Percentiles rank a stretch among this genome's conserved stretches.
These are phyloP conservation scores for Aphanocladium album DNA, from an alignment of 2,329 filamentous ascomycete genomes.

Conservation along the genomic window DNA sequence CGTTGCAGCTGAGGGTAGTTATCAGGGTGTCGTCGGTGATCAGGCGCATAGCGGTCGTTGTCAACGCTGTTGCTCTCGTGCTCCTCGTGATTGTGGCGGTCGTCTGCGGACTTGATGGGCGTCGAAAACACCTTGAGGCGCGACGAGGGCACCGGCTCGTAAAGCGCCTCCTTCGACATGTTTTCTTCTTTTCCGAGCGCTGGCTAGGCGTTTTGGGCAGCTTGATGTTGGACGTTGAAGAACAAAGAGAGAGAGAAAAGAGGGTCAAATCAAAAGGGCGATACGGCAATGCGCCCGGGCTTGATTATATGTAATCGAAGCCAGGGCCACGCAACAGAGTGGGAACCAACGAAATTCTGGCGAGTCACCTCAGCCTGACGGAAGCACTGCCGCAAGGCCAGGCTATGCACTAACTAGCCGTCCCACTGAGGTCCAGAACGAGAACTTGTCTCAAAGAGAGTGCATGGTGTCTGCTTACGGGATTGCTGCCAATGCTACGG, in stretches of 20 bases:
- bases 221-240: background rate
- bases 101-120: background rate
- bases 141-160: slow-evolving; percentile 7
- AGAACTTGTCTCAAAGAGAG: background rate
- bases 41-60: slow-evolving; percentile 1
- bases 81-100: background rate
- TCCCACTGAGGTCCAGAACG: slow-evolving; percentile 1
- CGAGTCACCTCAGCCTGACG: background rate
- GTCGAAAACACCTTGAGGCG: slow-evolving; percentile 11
- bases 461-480: background rate
- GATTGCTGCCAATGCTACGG: background rate
- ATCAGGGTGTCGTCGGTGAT: slow-evolving; percentile 9
- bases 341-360: background rate
- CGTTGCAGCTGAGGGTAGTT: slow-evolving; percentile 10
- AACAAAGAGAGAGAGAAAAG: background rate
- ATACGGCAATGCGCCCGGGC: background rate
- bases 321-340: background rate
- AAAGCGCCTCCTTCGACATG: slow-evolving; percentile 11
- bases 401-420: slow-evolving; percentile 1
- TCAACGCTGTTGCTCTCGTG: background rate
- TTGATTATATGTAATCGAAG: slow-evolving; percentile 1
- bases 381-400: background rate
- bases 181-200: background rate
- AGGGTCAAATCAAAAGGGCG: background rate
- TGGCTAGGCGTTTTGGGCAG: background rate